phyloP scores from a whole-genome alignment of 805 yeast species.

The Maudiozyma pseudohumilis region DNA sequence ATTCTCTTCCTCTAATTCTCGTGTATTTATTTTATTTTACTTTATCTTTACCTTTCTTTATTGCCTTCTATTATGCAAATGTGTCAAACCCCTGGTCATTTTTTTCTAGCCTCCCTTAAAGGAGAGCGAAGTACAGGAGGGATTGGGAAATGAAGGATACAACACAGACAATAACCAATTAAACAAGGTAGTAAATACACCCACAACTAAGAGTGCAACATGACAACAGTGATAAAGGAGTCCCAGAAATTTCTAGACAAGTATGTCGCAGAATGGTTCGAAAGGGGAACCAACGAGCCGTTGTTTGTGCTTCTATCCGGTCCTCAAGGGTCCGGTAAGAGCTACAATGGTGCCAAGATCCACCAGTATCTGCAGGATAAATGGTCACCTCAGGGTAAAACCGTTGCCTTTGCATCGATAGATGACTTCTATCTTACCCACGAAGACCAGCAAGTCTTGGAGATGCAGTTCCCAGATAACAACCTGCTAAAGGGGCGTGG shows the following conservation, averaged over 20 bases:
- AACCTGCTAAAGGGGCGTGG: slow-evolving; percentile 69
- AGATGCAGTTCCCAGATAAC: slow-evolving; percentile 35
- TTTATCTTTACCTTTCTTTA: no score
- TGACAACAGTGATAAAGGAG: slow-evolving; percentile 5
- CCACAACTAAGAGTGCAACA: not conserved
- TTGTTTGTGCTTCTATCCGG: slow-evolving; percentile 52
- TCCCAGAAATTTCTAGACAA: slow-evolving; percentile 14
- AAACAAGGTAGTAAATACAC: not conserved
- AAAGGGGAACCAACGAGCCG: slow-evolving; percentile 25
- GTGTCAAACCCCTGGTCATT: no score
- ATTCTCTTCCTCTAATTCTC: not conserved
- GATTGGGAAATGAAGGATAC: no score
- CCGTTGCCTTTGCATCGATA: slow-evolving; percentile 49
- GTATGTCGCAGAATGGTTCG: slow-evolving; percentile 17
- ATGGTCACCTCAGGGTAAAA: slow-evolving; percentile 29
- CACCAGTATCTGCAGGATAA: slow-evolving; percentile 24
- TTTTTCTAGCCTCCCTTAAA: no score
- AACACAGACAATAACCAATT: no score
- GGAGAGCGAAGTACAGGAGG: no score
- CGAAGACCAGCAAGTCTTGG: slow-evolving; percentile 44
- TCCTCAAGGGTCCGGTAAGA: slow-evolving; percentile 76
- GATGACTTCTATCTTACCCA: slow-evolving; percentile 80
- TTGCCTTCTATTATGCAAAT: no score
- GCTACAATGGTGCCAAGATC: slow-evolving; percentile 42
- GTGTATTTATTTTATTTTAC: no score